Conservation (phyloP, 192 early-diverging fungal genomes). For the Entophlyctis luteolus region DNA sequence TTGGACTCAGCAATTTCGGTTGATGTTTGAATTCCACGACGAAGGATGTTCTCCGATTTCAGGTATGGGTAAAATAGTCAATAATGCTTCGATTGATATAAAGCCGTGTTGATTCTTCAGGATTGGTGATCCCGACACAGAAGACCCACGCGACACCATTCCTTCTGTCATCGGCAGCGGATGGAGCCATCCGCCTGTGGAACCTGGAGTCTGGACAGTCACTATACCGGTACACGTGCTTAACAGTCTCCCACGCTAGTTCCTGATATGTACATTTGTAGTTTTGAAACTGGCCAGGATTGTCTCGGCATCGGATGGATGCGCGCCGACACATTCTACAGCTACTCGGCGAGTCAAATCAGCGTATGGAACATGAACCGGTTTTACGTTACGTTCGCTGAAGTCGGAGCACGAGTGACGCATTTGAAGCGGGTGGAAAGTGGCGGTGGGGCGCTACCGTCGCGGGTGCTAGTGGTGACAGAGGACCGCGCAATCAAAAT, state of each 20-base stretch:
- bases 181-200: conserved; percentile 51
- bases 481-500: conserved; percentile 43
- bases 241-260: background rate
- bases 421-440: conserved; percentile 21
- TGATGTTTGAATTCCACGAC: conserved; percentile 40
- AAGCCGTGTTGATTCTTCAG: no score
- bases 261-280: no score
- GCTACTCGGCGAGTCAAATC: conserved; percentile 39
- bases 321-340: conserved; percentile 39
- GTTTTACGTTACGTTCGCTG: conserved; percentile 41
- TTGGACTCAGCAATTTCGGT: conserved; percentile 43
- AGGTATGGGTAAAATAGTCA: no score
- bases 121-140: no score
- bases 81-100: no score
- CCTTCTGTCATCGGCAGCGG: conserved; percentile 43
- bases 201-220: conserved; percentile 44
- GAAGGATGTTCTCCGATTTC: conserved; percentile 42
- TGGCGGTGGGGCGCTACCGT: conserved; percentile 11
- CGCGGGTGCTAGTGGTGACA: conserved; percentile 39
- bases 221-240: conserved; percentile 23
- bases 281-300: conserved; percentile 39
- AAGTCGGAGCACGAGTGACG: conserved; percentile 7
- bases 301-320: conserved; percentile 51
- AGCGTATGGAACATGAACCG: conserved; percentile 46
- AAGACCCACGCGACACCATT: conserved; percentile 39